A percentile compares a stretch with the other conserved stretches of the same genome.
Evolutionary conservation across 2,329 filamentous ascomycete genomes (phyloP).

Genomic region (Venturia aucupariae): DNA sequence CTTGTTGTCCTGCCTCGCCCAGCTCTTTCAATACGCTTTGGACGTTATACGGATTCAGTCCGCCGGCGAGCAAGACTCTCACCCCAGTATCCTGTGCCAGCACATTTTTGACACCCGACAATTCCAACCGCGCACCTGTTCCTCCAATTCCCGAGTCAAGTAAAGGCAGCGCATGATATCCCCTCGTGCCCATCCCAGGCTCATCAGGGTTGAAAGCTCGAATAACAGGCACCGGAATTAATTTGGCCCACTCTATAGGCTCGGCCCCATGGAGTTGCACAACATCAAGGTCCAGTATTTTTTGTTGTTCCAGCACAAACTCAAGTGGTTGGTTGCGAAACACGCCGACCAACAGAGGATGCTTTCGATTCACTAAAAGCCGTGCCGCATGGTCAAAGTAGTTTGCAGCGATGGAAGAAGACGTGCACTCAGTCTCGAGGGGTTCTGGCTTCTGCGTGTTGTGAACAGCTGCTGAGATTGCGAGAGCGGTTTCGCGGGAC

Average conservation of each 20-base stretch:
- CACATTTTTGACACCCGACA: constrained; percentile 56
- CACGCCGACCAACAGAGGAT: constrained; percentile 80
- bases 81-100: constrained; percentile 62
- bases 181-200: constrained; percentile 60
- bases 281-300: constrained; percentile 67
- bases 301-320: constrained; percentile 72
- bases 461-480: constrained; percentile 74
- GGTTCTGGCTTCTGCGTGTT: constrained; percentile 31
- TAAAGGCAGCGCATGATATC: constrained; percentile 74
- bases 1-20: constrained; percentile 49
- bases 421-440: constrained; percentile 20
- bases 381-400: constrained; percentile 57
- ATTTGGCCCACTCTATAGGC: constrained; percentile 78
- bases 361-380: constrained; percentile 41
- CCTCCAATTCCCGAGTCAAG: constrained; percentile 80
- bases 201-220: constrained; percentile 72
- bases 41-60: constrained; percentile 73
- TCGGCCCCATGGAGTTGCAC: constrained; percentile 91
- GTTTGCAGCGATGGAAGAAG: constrained; percentile 34
- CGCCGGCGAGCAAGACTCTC: constrained; percentile 73
- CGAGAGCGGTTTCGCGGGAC: constrained; percentile 63
- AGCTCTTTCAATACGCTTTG: constrained; percentile 53
- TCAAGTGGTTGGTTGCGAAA: constrained; percentile 85
- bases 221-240: constrained; percentile 90
- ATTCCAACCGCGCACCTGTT: constrained; percentile 69